A percentile compares a stretch with the other conserved stretches of the same genome.
Conservation (phyloP, 306 rosid species). For the Fragaria iinumae region DNA sequence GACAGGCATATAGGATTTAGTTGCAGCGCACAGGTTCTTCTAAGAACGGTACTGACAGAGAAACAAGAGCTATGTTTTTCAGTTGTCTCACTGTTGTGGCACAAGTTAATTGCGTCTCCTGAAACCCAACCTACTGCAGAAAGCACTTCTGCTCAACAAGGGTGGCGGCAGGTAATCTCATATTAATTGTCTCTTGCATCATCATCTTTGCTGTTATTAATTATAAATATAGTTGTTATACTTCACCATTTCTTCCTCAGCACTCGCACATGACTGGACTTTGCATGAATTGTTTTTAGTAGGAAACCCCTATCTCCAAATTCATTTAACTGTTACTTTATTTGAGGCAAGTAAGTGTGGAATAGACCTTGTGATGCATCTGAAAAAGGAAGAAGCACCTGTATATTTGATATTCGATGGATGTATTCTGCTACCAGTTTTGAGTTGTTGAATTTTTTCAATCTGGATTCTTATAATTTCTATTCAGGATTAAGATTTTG, state of each 20-base stretch:
- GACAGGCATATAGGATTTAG: slow-evolving; percentile 89
- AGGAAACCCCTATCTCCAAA: background rate
- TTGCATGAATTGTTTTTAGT: background rate
- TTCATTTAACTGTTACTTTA: background rate
- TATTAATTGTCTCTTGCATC: slow-evolving; percentile 19
- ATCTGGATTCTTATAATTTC: background rate
- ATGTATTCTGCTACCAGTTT: background rate
- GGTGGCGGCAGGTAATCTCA: slow-evolving; percentile 87
- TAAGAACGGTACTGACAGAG: slow-evolving; percentile 76
- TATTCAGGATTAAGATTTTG: background rate
- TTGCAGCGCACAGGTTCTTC: slow-evolving; percentile 73
- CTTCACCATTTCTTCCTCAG: background rate
- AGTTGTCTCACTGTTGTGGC: slow-evolving; percentile 93
- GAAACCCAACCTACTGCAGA: slow-evolving; percentile 89
- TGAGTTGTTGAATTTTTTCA: background rate
- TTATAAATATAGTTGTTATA: background rate
- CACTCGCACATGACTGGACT: background rate
- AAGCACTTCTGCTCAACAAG: slow-evolving; percentile 99
- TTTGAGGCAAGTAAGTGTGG: background rate
- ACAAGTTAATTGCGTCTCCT: slow-evolving; percentile 89
- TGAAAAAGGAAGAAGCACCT: background rate
- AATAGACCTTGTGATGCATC: background rate
- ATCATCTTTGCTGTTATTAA: background rate
- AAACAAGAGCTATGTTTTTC: slow-evolving; percentile 91
- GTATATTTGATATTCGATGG: background rate